A percentile compares a stretch with the other conserved stretches of the same genome.
These are phyloP conservation scores for Pythium monospermum DNA, from an alignment of 352 stramenopile species.

Conservation along the genomic window DNA sequence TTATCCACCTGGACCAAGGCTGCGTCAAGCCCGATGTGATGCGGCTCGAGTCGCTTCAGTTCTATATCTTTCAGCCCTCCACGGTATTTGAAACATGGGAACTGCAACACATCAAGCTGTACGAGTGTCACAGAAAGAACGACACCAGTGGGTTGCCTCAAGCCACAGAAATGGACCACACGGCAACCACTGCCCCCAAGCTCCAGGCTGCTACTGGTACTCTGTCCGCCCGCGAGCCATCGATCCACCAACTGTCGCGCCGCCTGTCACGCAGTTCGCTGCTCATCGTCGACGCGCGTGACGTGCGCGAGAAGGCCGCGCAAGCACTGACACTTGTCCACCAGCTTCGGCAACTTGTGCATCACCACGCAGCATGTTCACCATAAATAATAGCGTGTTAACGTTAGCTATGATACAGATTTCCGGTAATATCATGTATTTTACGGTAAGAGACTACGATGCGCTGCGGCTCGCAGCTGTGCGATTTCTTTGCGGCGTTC, in stretches of 20 bases:
- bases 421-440: no score
- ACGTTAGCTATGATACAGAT: no score
- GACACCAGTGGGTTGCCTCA: no score
- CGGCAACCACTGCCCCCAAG: no score
- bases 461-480: slow-evolving; percentile 31
- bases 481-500: slow-evolving; percentile 41
- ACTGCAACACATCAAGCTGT: slow-evolving; percentile 49
- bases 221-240: neutral
- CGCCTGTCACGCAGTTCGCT: slow-evolving; percentile 16
- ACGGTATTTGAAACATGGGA: slow-evolving; percentile 55
- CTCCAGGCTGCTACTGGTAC: no score
- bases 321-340: slow-evolving; percentile 14
- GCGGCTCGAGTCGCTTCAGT: slow-evolving; percentile 33
- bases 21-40: slow-evolving; percentile 24
- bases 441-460: slow-evolving; percentile 17
- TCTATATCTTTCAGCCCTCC: slow-evolving; percentile 61
- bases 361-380: neutral
- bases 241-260: slow-evolving; percentile 15
- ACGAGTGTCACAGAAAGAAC: slow-evolving; percentile 16
- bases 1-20: slow-evolving; percentile 50
- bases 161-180: no score
- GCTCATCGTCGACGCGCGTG: slow-evolving; percentile 16
- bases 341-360: slow-evolving; percentile 17
- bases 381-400: neutral
- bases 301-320: slow-evolving; percentile 16